Evolutionary conservation across 108 stramenopile genomes (phyloP).

Genomic region (Schizochytrium sp.): DNA sequence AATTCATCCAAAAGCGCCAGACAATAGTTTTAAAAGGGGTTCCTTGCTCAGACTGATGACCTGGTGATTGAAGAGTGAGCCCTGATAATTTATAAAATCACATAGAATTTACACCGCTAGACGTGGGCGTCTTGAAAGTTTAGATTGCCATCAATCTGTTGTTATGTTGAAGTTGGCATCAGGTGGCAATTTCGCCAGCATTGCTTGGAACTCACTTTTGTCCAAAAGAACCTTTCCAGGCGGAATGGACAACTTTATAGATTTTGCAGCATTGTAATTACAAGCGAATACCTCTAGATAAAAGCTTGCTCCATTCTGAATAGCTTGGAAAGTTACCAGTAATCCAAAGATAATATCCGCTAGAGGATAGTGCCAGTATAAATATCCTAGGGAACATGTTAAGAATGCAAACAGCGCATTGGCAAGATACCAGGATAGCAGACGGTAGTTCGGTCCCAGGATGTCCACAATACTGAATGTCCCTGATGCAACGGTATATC

Average conservation of each 20-base stretch:
- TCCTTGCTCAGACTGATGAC: no score
- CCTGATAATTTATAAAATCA: no score
- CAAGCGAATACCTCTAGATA: conserved; percentile 32
- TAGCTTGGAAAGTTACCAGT: not conserved
- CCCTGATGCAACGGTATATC: not conserved
- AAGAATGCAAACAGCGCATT: not conserved
- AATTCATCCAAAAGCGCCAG: no score
- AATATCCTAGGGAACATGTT: not conserved
- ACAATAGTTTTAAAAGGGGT: no score
- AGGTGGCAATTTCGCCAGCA: no score
- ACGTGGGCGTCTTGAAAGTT: no score
- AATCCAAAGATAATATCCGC: not conserved
- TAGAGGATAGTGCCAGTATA: not conserved
- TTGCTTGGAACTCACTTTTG: not conserved
- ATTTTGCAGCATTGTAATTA: not conserved
- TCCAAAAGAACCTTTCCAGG: not conserved
- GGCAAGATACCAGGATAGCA: not conserved
- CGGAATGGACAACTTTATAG: not conserved
- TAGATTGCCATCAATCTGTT: no score
- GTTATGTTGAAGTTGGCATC: no score
- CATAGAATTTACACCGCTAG: no score
- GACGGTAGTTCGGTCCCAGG: not conserved
- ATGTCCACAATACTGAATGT: not conserved
- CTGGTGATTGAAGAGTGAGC: no score
- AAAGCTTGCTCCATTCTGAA: conserved; percentile 44